These are phyloP conservation scores for Batrachochytrium dendrobatidis DNA, from an alignment of 371 early-diverging fungal genomes.

Conservation along the genomic window DNA sequence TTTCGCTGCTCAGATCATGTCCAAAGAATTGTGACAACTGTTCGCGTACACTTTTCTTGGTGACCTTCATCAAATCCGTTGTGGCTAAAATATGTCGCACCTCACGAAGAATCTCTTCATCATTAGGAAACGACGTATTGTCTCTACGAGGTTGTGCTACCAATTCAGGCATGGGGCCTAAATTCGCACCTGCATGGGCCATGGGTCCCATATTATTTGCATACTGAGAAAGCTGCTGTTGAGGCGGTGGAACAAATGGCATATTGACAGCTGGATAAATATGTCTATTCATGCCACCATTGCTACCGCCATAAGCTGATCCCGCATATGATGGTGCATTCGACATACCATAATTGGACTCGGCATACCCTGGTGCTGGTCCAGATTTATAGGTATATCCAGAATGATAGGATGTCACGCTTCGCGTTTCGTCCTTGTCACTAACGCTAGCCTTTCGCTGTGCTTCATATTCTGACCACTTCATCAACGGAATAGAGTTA, in stretches of 20 bases:
- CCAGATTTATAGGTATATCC: slow-evolving; percentile 3
- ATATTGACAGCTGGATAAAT: too few species aligned
- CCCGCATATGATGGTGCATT: slow-evolving; percentile 11
- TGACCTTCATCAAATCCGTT: slow-evolving; percentile 53
- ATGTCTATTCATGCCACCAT: too few species aligned
- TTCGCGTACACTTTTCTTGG: slow-evolving; percentile 65
- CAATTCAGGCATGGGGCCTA: too few species aligned
- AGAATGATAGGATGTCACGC: slow-evolving; percentile 17
- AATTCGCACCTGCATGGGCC: too few species aligned
- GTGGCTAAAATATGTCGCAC: slow-evolving; percentile 72
- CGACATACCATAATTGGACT: slow-evolving; percentile 22
- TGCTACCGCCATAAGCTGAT: slow-evolving; percentile 15
- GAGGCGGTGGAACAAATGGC: too few species aligned
- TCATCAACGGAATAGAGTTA: slow-evolving; percentile 73
- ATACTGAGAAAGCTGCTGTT: too few species aligned
- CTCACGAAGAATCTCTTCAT: slow-evolving; percentile 75
- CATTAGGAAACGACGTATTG: slow-evolving; percentile 31
- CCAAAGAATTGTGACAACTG: slow-evolving; percentile 67
- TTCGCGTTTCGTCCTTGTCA: slow-evolving; percentile 3
- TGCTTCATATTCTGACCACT: slow-evolving; percentile 78
- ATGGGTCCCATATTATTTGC: too few species aligned
- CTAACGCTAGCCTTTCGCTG: slow-evolving; percentile 20
- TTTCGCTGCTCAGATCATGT: slow-evolving; percentile 62
- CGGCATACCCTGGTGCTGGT: slow-evolving; percentile 11
- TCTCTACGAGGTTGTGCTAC: slow-evolving; percentile 4